Evolutionary conservation across 257 asterid species (phyloP).

Genomic region (Paraleonurus japonicus): DNA sequence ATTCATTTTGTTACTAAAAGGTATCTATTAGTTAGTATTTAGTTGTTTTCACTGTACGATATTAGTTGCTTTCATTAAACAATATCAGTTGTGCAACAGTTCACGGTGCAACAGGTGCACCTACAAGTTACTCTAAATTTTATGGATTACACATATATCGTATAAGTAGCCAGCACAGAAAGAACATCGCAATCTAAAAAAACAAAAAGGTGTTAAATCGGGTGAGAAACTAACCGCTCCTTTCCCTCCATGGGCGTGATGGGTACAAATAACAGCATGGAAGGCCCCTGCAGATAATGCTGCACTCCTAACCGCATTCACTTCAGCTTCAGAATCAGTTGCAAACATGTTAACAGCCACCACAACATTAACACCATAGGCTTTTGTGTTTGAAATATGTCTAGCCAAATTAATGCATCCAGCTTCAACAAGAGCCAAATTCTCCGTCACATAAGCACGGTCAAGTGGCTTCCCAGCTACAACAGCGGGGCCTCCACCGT

Average conservation of each 20-base stretch:
- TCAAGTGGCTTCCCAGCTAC: slow-evolving; percentile 96
- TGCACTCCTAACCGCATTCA: slow-evolving; percentile 68
- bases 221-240: slow-evolving; percentile 77
- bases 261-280: slow-evolving; percentile 90
- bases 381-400: slow-evolving; percentile 72
- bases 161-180: slow-evolving; percentile 9
- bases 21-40: no score
- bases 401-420: slow-evolving; percentile 86
- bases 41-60: no score
- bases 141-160: neutral
- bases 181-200: neutral
- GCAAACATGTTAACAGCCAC: slow-evolving; percentile 88
- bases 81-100: no score
- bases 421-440: slow-evolving; percentile 84
- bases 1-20: no score
- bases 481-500: slow-evolving; percentile 96
- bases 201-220: neutral
- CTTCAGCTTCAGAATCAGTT: slow-evolving; percentile 89
- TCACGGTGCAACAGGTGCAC: no score
- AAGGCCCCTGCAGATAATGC: slow-evolving; percentile 93
- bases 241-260: slow-evolving; percentile 98
- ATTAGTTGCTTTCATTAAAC: no score
- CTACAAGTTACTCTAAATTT: no score
- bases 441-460: slow-evolving; percentile 86
- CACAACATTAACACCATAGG: slow-evolving; percentile 93